Percentiles rank a stretch among this genome's conserved stretches.
Evolutionary conservation across 805 yeast genomes (phyloP).

Genomic region (Scheffersomyces coipomensis): DNA sequence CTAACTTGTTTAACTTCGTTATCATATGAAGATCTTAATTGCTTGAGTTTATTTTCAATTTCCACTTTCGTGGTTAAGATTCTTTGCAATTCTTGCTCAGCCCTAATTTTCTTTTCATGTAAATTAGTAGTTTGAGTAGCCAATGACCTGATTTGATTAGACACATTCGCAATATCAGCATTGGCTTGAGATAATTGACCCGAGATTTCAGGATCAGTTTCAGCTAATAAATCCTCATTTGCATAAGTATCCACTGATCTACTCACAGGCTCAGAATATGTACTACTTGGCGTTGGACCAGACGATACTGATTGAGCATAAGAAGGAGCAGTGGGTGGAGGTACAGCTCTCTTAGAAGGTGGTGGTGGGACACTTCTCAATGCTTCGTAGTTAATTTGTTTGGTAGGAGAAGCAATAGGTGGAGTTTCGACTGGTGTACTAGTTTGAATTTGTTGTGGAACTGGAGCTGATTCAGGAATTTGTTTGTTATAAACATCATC

Average conservation of each 20-base stretch:
- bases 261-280: slow-evolving; percentile 1
- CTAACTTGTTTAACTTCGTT: slow-evolving; percentile 75
- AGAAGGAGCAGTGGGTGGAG: slow-evolving; percentile 10
- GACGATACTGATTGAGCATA: slow-evolving; percentile 10
- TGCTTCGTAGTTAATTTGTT: slow-evolving; percentile 47
- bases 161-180: slow-evolving; percentile 80
- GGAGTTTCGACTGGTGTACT: slow-evolving; percentile 10
- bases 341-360: slow-evolving; percentile 16
- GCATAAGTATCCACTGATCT: neutral
- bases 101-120: slow-evolving; percentile 67
- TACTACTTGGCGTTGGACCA: slow-evolving; percentile 4
- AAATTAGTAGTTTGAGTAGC: slow-evolving; percentile 70
- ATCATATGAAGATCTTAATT: slow-evolving; percentile 69
- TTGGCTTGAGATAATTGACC: slow-evolving; percentile 75
- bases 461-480: slow-evolving; percentile 1
- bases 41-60: slow-evolving; percentile 67
- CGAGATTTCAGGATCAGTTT: slow-evolving; percentile 52
- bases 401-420: slow-evolving; percentile 19
- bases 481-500: slow-evolving; percentile 32
- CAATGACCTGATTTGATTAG: slow-evolving; percentile 80
- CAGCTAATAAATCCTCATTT: slow-evolving; percentile 55
- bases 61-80: slow-evolving; percentile 66
- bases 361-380: slow-evolving; percentile 48
- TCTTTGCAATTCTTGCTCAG: slow-evolving; percentile 74
- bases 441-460: slow-evolving; percentile 7